Evolutionary conservation across 2,329 filamentous ascomycete genomes (phyloP), one percentile per base, ranked within the genome.

Genomic region (Pyrenophora graminea): DNA sequence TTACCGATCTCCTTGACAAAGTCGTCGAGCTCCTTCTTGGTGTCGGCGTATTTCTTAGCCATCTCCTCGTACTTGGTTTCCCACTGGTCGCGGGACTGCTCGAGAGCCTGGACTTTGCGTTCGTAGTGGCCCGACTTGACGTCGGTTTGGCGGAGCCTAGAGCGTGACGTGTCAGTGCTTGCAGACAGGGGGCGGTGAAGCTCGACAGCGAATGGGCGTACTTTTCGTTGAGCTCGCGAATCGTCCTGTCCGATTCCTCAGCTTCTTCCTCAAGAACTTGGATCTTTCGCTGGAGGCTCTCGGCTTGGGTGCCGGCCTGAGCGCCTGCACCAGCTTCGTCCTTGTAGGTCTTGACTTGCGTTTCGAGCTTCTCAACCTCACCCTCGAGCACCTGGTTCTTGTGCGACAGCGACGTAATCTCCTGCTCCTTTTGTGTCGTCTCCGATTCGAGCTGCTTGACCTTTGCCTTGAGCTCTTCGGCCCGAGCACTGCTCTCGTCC

Each of bases 91-190:
- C 90, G 89, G 75, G 92, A 85, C 72, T 85, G 82, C 81, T 99
- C 94, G 72, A 97, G 87, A 69, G 94, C 93, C 79, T 97, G 91
- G 67, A 97, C 94, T 84, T 97, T 97, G 80, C 94, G 94, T 82
- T 99, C 94, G 79, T 93, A 97, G 82, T 99, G 93, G 70, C 93
- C 94, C 71, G 93, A 92, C 84, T 97, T 97, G 80, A 97, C 91
- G 76, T 99, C 94, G 80, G 94, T 97, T 82, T 96, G 92, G 76
- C 94, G 92, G 73, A 97, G 90, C 81, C 94, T 99, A 49, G 39
- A 19, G 41, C 18, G 32, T 45, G 45, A 49, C 41, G 52, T 40
- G 58, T 69, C 52, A 68, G 66, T 56, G 58, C 44, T 39, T 40
- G 39, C 34, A 48, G 44, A 52, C 21, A 31, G 39, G 52, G 48